These are phyloP conservation scores for Recurvomyces mirabilis DNA, from an alignment of 495 filamentous ascomycete species.

Conservation along the genomic window DNA sequence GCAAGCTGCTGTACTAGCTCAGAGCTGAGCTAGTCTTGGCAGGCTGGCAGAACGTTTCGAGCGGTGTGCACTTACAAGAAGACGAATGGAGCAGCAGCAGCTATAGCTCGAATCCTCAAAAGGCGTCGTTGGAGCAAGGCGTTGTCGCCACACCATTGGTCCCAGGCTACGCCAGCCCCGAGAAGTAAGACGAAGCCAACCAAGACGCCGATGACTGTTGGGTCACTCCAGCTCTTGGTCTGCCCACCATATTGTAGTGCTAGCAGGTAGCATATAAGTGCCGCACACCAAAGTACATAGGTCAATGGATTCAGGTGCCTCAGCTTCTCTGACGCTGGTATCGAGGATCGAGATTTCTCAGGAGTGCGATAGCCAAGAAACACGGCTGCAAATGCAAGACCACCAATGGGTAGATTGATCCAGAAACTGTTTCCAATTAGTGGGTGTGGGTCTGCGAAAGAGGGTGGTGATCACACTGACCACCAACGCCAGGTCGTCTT, in stretches of 20 bases:
- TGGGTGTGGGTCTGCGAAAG: neutral
- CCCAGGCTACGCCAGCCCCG: constrained; percentile 24
- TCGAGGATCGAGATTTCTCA: constrained; percentile 9
- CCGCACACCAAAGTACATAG: constrained; percentile 22
- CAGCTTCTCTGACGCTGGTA: constrained; percentile 8
- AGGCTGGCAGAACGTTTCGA: no score
- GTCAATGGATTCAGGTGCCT: constrained; percentile 27
- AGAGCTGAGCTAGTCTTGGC: no score
- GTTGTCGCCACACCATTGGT: constrained; percentile 21
- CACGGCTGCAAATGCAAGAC: constrained; percentile 20
- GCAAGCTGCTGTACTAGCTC: neutral
- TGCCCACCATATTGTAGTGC: constrained; percentile 32
- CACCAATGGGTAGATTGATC: constrained; percentile 28
- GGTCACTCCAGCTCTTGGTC: constrained; percentile 25
- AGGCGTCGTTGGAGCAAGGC: constrained; percentile 31
- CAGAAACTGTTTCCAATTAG: neutral
- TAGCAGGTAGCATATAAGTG: constrained; percentile 28
- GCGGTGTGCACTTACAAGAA: constrained; percentile 16
- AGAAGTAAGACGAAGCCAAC: constrained; percentile 24
- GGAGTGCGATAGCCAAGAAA: constrained; percentile 27
- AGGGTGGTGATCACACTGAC: neutral
- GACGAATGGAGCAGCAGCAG: constrained; percentile 21
- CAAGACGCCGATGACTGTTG: constrained; percentile 24
- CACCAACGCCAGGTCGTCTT: constrained; percentile 17
- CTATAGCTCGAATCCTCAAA: constrained; percentile 27